Conservation (phyloP, 2,329 filamentous ascomycete genomes). For the Fusarium piperis region DNA sequence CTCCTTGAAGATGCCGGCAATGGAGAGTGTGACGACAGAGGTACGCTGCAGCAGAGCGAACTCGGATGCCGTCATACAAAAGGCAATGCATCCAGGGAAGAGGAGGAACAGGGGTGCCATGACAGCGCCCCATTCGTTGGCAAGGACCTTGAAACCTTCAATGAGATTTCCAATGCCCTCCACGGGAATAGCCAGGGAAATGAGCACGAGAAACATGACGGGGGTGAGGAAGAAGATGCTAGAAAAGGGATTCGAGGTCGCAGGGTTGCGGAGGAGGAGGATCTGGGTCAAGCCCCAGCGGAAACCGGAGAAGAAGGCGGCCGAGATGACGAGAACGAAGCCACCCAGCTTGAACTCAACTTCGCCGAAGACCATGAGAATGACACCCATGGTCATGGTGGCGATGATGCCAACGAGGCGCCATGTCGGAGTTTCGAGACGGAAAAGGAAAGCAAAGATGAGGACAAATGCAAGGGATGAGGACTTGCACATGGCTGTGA, state of each 20-base stretch:
- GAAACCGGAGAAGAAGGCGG: slow-evolving; percentile 95
- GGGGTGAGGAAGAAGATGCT: slow-evolving; percentile 98
- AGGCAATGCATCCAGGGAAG: slow-evolving; percentile 91
- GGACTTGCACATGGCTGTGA: slow-evolving; percentile 95
- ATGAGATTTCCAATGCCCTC: slow-evolving; percentile 79
- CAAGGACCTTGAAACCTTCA: slow-evolving; percentile 71
- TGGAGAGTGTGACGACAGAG: slow-evolving; percentile 93
- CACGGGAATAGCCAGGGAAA: slow-evolving; percentile 83
- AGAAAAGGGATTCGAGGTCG: slow-evolving; percentile 95
- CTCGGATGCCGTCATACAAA: slow-evolving; percentile 95
- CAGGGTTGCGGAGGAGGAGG: slow-evolving; percentile 89
- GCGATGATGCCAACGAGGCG: slow-evolving; percentile 87
- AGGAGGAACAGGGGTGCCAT: slow-evolving; percentile 78
- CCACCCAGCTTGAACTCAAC: slow-evolving; percentile 87
- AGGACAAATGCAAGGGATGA: slow-evolving; percentile 95
- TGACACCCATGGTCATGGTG: slow-evolving; percentile 90
- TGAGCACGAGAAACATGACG: slow-evolving; percentile 89
- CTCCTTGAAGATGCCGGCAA: slow-evolving; percentile 99
- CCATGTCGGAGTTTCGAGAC: slow-evolving; percentile 87
- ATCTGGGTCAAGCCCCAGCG: slow-evolving; percentile 99
- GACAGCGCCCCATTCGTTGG: slow-evolving; percentile 72
- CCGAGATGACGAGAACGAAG: slow-evolving; percentile 91
- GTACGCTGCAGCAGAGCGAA: slow-evolving; percentile 95
- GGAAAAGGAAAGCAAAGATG: slow-evolving; percentile 92
- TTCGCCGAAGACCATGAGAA: slow-evolving; percentile 99